A percentile compares a stretch with the other conserved stretches of the same genome.
Conservation (phyloP, 1,139 yeast genomes). For the Yamadazyma buinensis region DNA sequence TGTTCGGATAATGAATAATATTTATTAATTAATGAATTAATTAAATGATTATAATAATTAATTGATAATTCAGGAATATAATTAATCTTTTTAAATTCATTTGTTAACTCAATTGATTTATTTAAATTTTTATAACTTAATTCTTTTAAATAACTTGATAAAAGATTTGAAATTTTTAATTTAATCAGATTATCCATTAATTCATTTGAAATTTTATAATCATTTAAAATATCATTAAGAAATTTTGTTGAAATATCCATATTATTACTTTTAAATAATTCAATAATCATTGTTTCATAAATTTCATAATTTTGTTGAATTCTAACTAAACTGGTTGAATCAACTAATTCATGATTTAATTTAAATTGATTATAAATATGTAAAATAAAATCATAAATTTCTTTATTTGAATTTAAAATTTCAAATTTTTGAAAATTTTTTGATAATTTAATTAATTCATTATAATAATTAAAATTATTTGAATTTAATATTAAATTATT, state of each 20-base stretch:
- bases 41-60: slow-evolving; percentile 28
- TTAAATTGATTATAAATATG: slow-evolving; percentile 23
- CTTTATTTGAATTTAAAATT: slow-evolving; percentile 15
- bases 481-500: slow-evolving; percentile 12
- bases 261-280: slow-evolving; percentile 49
- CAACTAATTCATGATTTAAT: background rate
- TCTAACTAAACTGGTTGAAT: slow-evolving; percentile 10
- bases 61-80: slow-evolving; percentile 39
- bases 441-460: slow-evolving; percentile 21
- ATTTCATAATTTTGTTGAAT: slow-evolving; percentile 38
- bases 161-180: slow-evolving; percentile 23
- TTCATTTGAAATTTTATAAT: slow-evolving; percentile 21
- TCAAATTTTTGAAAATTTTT: slow-evolving; percentile 18
- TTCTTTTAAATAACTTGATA: slow-evolving; percentile 30
- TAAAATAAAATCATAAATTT: slow-evolving; percentile 25
- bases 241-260: slow-evolving; percentile 49
- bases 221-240: slow-evolving; percentile 43
- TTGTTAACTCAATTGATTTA: slow-evolving; percentile 25
- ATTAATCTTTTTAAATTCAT: slow-evolving; percentile 27
- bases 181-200: slow-evolving; percentile 14
- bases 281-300: slow-evolving; percentile 48
- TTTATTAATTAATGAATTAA: slow-evolving; percentile 21
- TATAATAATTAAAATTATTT: slow-evolving; percentile 12
- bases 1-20: slow-evolving; percentile 12
- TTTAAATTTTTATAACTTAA: slow-evolving; percentile 20